Base-by-base conservation (phyloP, 2,329 filamentous ascomycete species). In the Dendrostoma leiphaemia region DNA sequence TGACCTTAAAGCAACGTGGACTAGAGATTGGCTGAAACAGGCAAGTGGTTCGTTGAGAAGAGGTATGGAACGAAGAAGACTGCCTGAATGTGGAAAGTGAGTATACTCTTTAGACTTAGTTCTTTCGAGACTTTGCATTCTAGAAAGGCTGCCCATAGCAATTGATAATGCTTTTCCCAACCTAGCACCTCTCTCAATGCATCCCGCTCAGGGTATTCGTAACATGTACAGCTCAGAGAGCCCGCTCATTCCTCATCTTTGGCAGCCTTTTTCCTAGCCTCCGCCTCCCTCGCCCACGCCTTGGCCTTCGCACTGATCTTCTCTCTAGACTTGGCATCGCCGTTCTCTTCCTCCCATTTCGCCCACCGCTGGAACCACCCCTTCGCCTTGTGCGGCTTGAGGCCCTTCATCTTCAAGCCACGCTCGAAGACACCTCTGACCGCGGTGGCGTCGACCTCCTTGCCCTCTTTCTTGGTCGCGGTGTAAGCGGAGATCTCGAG, bases 321-420 rank as follows among this genome's bases (percentile, higher is more conserved):
- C 67, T 90, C 88, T 46, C 84, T 77, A 62, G 80, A 82, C 77
- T 89, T 90, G 59, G 79, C 75, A 65, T 86, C 83, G 2, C 89
- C 90, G 55, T 83, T 74, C 68, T 80, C 81, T 72, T 88, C 85
- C 76, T 99, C 94, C 83, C 91, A 97, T 62, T 88, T 84, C 54
- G 88, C 82, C 94, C 94, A 99, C 62, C 89, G 83, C 74, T 90
- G 90, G 74, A 97, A 99, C 78, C 96, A 90, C 66, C 85, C 88
- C 74, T 88, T 86, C 15, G 91, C 91, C 67, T 91, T 83, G 68
- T 90, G 86, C 37, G 88, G 83, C 78, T 96, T 96, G 62, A 96
- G 76, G 2, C 80, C 79, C 73, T 84, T 85, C 34, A 80, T 80
- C 62, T 81, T 84, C 24, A 82, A 78, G 65, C 92, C 88, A 40